Evolutionary conservation across 768 basidiomycete genomes (phyloP).

Genomic region (Roridomyces roridus): DNA sequence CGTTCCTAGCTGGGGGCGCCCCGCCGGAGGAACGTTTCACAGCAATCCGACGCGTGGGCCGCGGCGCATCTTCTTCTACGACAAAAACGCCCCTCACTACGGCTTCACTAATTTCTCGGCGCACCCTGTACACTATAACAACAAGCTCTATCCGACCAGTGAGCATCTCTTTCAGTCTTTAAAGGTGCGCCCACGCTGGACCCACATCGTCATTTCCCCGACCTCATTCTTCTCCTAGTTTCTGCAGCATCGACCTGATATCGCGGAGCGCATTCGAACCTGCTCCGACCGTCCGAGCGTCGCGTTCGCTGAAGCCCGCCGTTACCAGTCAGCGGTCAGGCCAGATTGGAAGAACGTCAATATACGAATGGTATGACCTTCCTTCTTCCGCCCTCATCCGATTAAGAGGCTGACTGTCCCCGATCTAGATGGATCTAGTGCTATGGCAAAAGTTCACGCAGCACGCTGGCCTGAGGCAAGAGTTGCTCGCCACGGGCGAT

Average conservation of each 20-base stretch:
- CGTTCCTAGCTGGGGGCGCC: too few relatives aligned
- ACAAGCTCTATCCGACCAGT: conserved; percentile 73
- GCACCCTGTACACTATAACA: conserved; percentile 66
- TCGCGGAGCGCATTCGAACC: conserved; percentile 74
- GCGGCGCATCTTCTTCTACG: conserved; percentile 66
- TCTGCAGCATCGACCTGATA: conserved; percentile 58
- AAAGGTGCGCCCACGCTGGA: conserved; percentile 51
- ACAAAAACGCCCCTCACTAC: conserved; percentile 67
- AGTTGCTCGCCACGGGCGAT: conserved; percentile 69
- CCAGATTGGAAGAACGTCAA: conserved; percentile 75
- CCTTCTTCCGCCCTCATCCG: background rate
- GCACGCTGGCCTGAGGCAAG: conserved; percentile 60
- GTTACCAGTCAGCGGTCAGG: conserved; percentile 65
- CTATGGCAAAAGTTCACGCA: conserved; percentile 76
- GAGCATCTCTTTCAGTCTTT: conserved; percentile 82
- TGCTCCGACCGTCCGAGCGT: conserved; percentile 66
- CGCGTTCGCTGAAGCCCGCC: conserved; percentile 72
- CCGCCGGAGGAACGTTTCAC: too few relatives aligned
- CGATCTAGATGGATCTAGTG: conserved; percentile 65
- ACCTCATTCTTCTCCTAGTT: conserved; percentile 48
- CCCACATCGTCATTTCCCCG: background rate
- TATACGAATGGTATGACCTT: conserved; percentile 59
- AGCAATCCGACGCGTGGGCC: too few relatives aligned
- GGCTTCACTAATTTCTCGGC: conserved; percentile 79
- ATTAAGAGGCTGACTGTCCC: background rate